Percentiles rank a stretch among this genome's conserved stretches.
These are phyloP conservation scores for Fusarium coffeatum DNA, from an alignment of 2,329 filamentous ascomycete species.

Conservation along the genomic window DNA sequence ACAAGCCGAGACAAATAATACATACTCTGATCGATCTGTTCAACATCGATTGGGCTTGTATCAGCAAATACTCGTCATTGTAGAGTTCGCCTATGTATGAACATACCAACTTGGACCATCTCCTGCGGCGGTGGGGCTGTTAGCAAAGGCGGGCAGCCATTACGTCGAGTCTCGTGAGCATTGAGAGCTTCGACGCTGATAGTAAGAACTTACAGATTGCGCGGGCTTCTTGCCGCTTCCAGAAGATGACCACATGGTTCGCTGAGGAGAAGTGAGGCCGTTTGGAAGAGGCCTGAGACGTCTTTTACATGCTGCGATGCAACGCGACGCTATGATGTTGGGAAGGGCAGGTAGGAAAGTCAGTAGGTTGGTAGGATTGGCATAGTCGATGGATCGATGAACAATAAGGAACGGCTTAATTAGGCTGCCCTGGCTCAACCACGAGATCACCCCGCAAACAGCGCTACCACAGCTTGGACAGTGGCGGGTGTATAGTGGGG, in stretches of 20 bases:
- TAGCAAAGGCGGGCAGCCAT: conserved; percentile 47
- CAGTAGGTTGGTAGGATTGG: conserved; percentile 30
- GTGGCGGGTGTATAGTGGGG: conserved; percentile 29
- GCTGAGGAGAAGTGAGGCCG: conserved; percentile 42
- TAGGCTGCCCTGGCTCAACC: conserved; percentile 27
- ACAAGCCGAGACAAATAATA: conserved; percentile 40
- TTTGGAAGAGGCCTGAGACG: conserved; percentile 40
- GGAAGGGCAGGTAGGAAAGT: conserved; percentile 24
- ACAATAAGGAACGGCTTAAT: conserved; percentile 26
- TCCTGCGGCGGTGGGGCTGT: conserved; percentile 73
- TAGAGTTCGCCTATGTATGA: conserved; percentile 21
- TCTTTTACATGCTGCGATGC: conserved; percentile 49
- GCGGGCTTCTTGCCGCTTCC: conserved; percentile 75
- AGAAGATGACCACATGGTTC: conserved; percentile 73
- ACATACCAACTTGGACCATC: conserved; percentile 98
- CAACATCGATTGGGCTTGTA: conserved; percentile 37
- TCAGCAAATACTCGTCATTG: conserved; percentile 42
- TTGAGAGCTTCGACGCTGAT: conserved; percentile 29
- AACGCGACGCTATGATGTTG: conserved; percentile 44
- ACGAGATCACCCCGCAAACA: conserved; percentile 39
- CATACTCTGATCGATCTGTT: conserved; percentile 73
- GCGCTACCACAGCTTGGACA: conserved; percentile 30
- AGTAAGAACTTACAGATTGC: conserved; percentile 70
- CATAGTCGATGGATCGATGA: conserved; percentile 26
- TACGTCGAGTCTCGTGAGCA: conserved; percentile 43